phyloP scores from a whole-genome alignment of 805 yeast genomes.

The Nematodospora valgi region DNA sequence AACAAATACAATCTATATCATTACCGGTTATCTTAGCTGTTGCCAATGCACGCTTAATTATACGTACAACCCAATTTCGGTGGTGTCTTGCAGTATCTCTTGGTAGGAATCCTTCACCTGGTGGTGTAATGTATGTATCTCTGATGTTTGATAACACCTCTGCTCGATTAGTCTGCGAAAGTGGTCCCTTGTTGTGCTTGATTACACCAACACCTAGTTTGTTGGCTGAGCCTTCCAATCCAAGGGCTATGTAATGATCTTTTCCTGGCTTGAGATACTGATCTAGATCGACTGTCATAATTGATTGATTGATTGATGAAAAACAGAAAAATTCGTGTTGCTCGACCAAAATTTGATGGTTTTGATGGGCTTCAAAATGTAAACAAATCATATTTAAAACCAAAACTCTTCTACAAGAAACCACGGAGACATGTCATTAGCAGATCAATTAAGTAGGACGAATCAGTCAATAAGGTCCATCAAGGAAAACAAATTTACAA shows the following conservation, averaged over 20 bases:
- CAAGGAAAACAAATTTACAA: slow-evolving; percentile 43
- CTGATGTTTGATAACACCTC: slow-evolving; percentile 83
- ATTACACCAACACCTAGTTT: slow-evolving; percentile 93
- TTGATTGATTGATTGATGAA: not conserved
- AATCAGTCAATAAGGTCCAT: slow-evolving; percentile 41
- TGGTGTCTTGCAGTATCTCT: slow-evolving; percentile 97
- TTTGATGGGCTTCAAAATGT: not conserved
- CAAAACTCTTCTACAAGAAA: no score
- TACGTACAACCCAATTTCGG: slow-evolving; percentile 86
- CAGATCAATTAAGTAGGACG: slow-evolving; percentile 21
- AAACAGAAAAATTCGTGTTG: slow-evolving; percentile 4
- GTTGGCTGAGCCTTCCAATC: slow-evolving; percentile 96
- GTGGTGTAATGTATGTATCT: slow-evolving; percentile 94
- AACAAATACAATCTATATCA: slow-evolving; percentile 78
- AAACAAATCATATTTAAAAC: not conserved
- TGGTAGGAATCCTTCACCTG: slow-evolving; percentile 97
- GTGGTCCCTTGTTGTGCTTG: slow-evolving; percentile 63
- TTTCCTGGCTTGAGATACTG: slow-evolving; percentile 38
- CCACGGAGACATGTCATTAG: no score
- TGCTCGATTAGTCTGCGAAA: slow-evolving; percentile 58
- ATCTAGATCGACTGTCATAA: slow-evolving; percentile 47
- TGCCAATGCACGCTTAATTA: slow-evolving; percentile 61
- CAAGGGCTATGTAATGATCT: slow-evolving; percentile 68
- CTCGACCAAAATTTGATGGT: no score
- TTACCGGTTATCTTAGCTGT: slow-evolving; percentile 52